Evolutionary conservation across 768 basidiomycete species (phyloP), one percentile per base, ranked within the genome.

Genomic region (Cystofilobasidium bisporidii): DNA sequence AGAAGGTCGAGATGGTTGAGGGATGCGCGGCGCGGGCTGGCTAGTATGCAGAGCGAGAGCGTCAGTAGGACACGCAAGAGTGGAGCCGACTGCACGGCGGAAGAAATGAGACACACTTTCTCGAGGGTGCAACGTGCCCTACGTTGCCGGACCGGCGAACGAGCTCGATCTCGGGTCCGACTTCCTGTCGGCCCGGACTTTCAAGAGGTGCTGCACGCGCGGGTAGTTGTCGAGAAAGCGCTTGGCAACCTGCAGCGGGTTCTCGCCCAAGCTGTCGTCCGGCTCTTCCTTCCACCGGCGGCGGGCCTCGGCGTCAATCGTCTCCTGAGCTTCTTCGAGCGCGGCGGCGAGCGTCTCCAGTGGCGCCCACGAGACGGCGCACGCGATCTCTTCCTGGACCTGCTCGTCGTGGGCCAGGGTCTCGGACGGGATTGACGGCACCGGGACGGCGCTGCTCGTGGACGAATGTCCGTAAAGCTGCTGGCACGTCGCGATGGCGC

Each of bases 181-280:
- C n/a, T n/a, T 43, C 4, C 22, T 22, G 8, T 50, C 53, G 15
- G 3, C 5, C 28, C 53, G 53, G 18, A 56, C 9, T 10, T 9
- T 18, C 3, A 56, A 30, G 15, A 56, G 12, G 15, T 56, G 53
- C 26, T 28, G 28, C 5, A 56, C 53, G 28, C 53, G 26, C 53
- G 53, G 53, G 15, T 56, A 56, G 53, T 56, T 56, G 53, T 9
- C 53, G 28, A 56, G 8, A 18, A 56, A 56, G 17, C 53, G 53
- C 30, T 56, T 30, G 30, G 53, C 53, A 6, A 26, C 28, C 26
- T 32, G 53, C 11, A 56, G 53, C 28, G 53, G 53, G 53, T 56
- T 56, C 53, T 56, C 53, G 53, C 53, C 53, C 53, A 20, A 3
- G 45, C 45, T 17, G 45, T 32, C 53, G 26, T 9, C 10, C 53